Evolutionary conservation across 805 yeast species (phyloP).

Genomic region (Komagataella pastoris): DNA sequence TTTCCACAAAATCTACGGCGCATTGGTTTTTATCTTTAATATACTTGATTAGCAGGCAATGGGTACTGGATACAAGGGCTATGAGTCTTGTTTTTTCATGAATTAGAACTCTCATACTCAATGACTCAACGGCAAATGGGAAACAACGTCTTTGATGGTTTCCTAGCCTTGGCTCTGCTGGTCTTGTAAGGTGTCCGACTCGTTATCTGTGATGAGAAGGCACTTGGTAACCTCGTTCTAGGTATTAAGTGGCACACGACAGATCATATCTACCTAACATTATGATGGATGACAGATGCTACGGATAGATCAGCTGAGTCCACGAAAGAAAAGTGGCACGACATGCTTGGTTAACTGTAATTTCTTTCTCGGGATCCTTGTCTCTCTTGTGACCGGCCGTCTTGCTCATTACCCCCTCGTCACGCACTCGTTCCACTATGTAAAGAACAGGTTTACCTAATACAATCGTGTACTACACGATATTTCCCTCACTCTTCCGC

Average conservation of each 20-base stretch:
- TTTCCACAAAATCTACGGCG: slow-evolving; percentile 34
- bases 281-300: no score
- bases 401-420: neutral
- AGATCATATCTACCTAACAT: no score
- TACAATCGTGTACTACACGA: neutral
- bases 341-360: no score
- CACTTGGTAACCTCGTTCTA: neutral
- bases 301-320: no score
- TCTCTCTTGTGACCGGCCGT: neutral
- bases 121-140: neutral
- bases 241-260: neutral
- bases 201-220: neutral
- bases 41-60: slow-evolving; percentile 32
- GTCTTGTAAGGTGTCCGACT: neutral
- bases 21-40: slow-evolving; percentile 23
- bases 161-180: neutral
- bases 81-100: slow-evolving; percentile 23
- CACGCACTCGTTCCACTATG: neutral
- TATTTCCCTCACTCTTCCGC: neutral
- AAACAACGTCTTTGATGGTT: neutral
- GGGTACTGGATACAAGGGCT: slow-evolving; percentile 27
- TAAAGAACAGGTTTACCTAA: neutral
- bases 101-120: slow-evolving; percentile 22
- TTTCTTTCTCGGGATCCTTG: neutral
- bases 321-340: no score